A percentile compares a stretch with the other conserved stretches of the same genome.
Conservation (phyloP, 2,329 filamentous ascomycete genomes). For the Onygenales sp. region DNA sequence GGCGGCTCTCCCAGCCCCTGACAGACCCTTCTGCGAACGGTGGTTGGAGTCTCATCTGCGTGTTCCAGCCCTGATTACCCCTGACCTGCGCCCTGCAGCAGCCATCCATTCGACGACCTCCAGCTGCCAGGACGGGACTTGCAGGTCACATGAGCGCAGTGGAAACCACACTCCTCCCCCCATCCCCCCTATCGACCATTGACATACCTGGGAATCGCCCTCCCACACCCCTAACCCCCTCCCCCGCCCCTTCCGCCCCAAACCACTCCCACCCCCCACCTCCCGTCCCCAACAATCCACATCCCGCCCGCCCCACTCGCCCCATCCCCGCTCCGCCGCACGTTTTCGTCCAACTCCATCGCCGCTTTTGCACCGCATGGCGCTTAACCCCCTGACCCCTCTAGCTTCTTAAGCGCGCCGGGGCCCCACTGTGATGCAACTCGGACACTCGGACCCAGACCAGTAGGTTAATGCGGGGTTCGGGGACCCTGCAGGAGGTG, state of each 20-base stretch:
- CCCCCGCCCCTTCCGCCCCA: background rate
- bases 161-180: background rate
- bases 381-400: background rate
- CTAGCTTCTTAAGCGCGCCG: background rate
- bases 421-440: background rate
- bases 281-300: conserved; percentile 11
- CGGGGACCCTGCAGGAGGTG: background rate
- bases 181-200: background rate
- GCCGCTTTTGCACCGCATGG: conserved; percentile 16
- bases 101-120: background rate
- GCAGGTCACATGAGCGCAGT: conserved; percentile 1
- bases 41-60: background rate
- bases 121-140: background rate
- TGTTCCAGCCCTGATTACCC: background rate
- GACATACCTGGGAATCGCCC: background rate
- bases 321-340: conserved; percentile 18
- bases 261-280: background rate
- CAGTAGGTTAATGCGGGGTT: background rate
- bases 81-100: background rate
- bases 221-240: background rate
- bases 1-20: background rate
- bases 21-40: background rate
- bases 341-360: conserved; percentile 14
- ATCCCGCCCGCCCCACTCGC: conserved; percentile 6
- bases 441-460: background rate